A percentile compares a stretch with the other conserved stretches of the same genome.
These are phyloP conservation scores for Asterionellopsis glacialis DNA, from an alignment of 108 stramenopile genomes.

Conservation along the genomic window DNA sequence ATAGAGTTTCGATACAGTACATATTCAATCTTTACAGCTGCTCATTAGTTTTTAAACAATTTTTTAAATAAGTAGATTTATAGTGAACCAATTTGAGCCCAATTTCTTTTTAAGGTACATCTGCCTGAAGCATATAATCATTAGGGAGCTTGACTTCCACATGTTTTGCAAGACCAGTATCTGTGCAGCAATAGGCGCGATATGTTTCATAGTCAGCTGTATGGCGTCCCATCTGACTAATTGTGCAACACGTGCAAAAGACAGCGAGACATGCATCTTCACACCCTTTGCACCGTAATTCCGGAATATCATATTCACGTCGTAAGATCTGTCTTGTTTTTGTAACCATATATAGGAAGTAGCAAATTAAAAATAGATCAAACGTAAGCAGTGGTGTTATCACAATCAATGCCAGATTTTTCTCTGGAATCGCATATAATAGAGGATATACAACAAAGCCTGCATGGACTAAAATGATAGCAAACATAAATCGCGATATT, in stretches of 20 bases:
- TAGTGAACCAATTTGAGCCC: no score
- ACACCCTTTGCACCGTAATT: constrained; percentile 5
- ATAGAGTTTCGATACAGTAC: no score
- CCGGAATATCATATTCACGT: constrained; percentile 12
- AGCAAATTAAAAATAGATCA: constrained; percentile 9
- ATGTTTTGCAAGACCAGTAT: constrained; percentile 27
- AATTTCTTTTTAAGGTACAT: no score
- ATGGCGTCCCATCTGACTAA: constrained; percentile 25
- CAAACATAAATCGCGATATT: background rate
- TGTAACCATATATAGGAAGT: constrained; percentile 6
- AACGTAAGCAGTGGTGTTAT: constrained; percentile 1
- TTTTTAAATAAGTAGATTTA: no score
- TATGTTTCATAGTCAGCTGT: constrained; percentile 28
- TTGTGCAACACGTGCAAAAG: constrained; percentile 23
- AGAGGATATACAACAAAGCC: background rate
- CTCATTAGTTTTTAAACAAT: no score
- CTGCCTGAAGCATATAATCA: background rate
- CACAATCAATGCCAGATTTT: background rate
- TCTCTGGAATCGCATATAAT: background rate
- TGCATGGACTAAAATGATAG: background rate
- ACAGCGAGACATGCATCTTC: constrained; percentile 25
- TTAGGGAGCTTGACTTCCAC: constrained; percentile 10
- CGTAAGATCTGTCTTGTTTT: constrained; percentile 17
- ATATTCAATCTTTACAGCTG: no score
- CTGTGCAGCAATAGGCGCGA: constrained; percentile 21